Conservation (phyloP, 2,329 filamentous ascomycete genomes). For the Aspergillus tanneri region DNA sequence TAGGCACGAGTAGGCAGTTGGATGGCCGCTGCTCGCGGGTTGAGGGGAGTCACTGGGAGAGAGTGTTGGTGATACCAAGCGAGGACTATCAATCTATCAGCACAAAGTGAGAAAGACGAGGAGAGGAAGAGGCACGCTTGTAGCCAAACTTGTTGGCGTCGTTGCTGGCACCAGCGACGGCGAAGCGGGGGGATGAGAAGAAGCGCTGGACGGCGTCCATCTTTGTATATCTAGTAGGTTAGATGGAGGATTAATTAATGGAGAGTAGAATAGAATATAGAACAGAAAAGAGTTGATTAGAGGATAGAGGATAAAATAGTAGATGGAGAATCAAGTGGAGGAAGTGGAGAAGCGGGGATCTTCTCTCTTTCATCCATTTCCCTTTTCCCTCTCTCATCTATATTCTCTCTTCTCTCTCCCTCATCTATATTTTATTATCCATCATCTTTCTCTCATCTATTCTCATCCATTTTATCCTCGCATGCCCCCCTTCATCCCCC, state of each 20-base stretch:
- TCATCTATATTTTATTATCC: constrained; percentile 12
- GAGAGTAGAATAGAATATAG: neutral
- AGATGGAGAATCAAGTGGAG: neutral
- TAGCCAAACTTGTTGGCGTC: constrained; percentile 85
- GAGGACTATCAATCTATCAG: constrained; percentile 76
- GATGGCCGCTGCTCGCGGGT: constrained; percentile 68
- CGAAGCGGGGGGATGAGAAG: constrained; percentile 76
- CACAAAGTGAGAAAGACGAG: constrained; percentile 6
- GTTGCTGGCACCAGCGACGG: constrained; percentile 85
- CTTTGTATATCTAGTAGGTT: neutral
- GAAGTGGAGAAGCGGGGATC: constrained; percentile 3
- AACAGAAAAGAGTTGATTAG: neutral
- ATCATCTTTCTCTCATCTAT: constrained; percentile 12
- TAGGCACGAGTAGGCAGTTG: constrained; percentile 60
- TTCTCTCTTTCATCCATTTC: neutral
- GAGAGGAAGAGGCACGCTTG: constrained; percentile 60
- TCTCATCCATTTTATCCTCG: constrained; percentile 15
- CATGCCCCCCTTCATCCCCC: constrained; percentile 50
- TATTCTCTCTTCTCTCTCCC: neutral
- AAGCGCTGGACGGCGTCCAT: constrained; percentile 66
- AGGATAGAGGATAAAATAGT: neutral
- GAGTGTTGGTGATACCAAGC: constrained; percentile 79
- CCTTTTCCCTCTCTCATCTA: neutral
- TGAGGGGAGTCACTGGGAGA: constrained; percentile 78
- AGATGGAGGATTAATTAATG: neutral